Evolutionary conservation across 352 stramenopile species (phyloP).

Genomic region (Phytopythium vexans): DNA sequence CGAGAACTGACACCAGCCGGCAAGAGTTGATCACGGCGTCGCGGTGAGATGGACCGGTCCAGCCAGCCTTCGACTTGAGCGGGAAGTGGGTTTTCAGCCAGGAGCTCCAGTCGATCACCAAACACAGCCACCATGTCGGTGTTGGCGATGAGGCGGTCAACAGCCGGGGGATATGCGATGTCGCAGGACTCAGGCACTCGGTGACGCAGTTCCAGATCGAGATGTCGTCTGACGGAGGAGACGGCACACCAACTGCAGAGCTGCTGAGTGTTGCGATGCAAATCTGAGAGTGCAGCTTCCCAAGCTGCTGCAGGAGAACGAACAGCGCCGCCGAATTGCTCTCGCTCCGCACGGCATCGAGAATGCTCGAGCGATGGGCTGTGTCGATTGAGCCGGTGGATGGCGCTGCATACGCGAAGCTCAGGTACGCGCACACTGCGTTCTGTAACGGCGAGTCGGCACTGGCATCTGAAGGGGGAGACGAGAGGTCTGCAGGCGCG

Average conservation of each 20-base stretch:
- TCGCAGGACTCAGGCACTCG: conserved; percentile 19
- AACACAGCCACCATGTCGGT: conserved; percentile 13
- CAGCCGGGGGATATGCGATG: conserved; percentile 8
- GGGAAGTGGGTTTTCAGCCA: conserved; percentile 1
- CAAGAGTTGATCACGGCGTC: conserved; percentile 19
- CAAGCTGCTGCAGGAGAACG: conserved; percentile 11
- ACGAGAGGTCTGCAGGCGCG: neutral
- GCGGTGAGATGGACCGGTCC: conserved; percentile 2
- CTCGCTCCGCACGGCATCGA: conserved; percentile 39
- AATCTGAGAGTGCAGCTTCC: conserved; percentile 13
- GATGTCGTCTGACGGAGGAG: conserved; percentile 12
- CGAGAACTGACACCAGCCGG: conserved; percentile 16
- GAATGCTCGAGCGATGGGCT: conserved; percentile 32
- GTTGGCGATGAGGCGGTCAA: conserved; percentile 13
- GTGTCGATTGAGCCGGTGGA: conserved; percentile 6
- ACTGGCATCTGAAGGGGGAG: too few relatives aligned
- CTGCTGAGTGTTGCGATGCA: conserved; percentile 9
- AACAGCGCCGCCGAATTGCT: conserved; percentile 18
- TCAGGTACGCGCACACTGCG: conserved; percentile 52
- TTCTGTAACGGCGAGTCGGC: conserved; percentile 24
- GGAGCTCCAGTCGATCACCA: conserved; percentile 19
- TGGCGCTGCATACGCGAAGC: conserved; percentile 34
- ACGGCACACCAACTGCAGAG: neutral
- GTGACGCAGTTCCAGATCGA: conserved; percentile 33
- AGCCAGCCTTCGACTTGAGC: too few relatives aligned